Percentiles rank a stretch among this genome's conserved stretches.
Evolutionary conservation across 257 asterid genomes (phyloP).

Genomic region (Solanum bukasovii): DNA sequence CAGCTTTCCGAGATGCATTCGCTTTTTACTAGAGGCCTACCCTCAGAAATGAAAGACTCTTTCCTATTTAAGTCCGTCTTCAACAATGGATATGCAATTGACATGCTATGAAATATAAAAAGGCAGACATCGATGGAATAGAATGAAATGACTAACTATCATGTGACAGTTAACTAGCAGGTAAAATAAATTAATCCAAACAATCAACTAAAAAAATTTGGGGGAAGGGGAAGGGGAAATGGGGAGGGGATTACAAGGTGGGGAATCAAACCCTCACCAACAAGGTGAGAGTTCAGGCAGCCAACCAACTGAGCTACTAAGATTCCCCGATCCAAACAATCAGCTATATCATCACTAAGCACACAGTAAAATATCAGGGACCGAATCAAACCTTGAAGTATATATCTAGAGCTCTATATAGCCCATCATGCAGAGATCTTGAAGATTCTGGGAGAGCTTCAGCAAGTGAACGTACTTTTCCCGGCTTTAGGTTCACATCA

Average conservation of each 20-base stretch:
- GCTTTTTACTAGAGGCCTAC: background rate
- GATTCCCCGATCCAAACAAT: background rate
- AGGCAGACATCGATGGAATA: background rate
- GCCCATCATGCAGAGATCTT: conserved; percentile 88
- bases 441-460: conserved; percentile 81
- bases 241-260: background rate
- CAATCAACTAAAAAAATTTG: background rate
- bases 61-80: background rate
- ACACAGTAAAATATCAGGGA: background rate
- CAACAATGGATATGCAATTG: background rate
- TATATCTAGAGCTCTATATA: conserved; percentile 83
- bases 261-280: background rate
- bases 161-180: background rate
- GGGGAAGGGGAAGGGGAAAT: background rate
- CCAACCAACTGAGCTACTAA: background rate
- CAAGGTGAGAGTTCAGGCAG: background rate
- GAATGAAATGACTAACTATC: background rate
- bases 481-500: conserved; percentile 81
- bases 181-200: background rate
- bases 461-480: conserved; percentile 56
- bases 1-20: background rate
- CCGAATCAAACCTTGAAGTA: conserved; percentile 55
- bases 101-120: background rate
- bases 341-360: background rate
- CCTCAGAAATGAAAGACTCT: background rate